phyloP scores from a whole-genome alignment of 208 protist species.

The Balamuthia mandrillaris region DNA sequence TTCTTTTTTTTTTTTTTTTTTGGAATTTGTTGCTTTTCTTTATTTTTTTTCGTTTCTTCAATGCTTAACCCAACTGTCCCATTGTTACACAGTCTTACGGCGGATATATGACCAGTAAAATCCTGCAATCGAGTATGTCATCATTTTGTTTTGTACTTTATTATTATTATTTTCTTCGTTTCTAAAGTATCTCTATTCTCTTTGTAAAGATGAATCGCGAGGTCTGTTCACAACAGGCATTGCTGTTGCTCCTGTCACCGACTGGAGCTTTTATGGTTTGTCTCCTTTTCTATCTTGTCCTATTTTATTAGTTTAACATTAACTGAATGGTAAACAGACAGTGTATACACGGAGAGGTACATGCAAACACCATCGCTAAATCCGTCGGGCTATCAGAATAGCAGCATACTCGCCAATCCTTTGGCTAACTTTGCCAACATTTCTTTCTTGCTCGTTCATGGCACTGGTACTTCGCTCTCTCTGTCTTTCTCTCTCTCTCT shows the following conservation, averaged over 20 bases:
- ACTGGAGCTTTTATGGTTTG: constrained; percentile 13
- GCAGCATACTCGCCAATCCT: background rate
- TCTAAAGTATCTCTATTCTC: no score
- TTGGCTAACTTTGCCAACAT: background rate
- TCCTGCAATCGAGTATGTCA: no score
- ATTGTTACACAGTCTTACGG: constrained; percentile 10
- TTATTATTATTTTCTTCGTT: no score
- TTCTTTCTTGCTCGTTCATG: background rate
- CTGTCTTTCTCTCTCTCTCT: background rate
- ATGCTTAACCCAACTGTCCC: no score
- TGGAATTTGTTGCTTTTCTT: no score
- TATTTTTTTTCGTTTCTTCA: no score
- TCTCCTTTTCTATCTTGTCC: no score
- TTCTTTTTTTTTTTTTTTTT: no score
- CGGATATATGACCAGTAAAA: background rate
- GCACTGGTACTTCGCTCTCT: background rate
- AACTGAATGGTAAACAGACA: background rate
- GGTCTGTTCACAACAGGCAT: background rate
- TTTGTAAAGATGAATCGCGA: background rate
- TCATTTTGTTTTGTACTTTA: no score
- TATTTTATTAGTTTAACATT: background rate
- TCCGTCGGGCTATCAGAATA: background rate
- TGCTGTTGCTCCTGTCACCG: background rate
- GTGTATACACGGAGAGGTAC: background rate
- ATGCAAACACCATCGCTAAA: background rate